These are phyloP conservation scores for Ophiosphaerella narmari DNA, from an alignment of 2,329 filamentous ascomycete genomes.

Conservation along the genomic window DNA sequence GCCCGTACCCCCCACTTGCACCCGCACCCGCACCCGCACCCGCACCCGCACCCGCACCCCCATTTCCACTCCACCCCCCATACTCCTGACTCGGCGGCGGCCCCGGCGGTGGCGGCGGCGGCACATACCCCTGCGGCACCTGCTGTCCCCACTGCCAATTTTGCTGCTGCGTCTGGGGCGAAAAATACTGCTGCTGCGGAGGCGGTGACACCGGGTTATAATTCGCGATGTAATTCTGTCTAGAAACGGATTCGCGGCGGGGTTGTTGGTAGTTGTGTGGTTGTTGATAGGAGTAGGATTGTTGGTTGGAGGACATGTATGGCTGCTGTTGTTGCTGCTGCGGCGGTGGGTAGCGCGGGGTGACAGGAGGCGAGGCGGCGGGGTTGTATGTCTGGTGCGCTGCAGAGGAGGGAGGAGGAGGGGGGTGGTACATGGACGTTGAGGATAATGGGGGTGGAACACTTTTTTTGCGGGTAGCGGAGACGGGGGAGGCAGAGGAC, in stretches of 20 bases:
- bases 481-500: constrained; percentile 34
- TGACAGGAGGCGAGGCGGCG: constrained; percentile 52
- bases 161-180: constrained; percentile 50
- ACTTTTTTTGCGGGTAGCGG: constrained; percentile 37
- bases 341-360: constrained; percentile 49
- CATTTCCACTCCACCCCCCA: constrained; percentile 52
- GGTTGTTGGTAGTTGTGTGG: constrained; percentile 37
- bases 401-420: constrained; percentile 35
- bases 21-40: constrained; percentile 58
- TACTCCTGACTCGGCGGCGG: constrained; percentile 61
- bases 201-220: constrained; percentile 57
- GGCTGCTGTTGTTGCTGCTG: constrained; percentile 30
- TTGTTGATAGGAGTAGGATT: constrained; percentile 40
- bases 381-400: constrained; percentile 57
- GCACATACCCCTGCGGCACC: constrained; percentile 67
- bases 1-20: constrained; percentile 47
- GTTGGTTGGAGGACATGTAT: constrained; percentile 34
- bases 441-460: constrained; percentile 49
- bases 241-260: constrained; percentile 40
- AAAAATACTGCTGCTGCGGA: constrained; percentile 62
- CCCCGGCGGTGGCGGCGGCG: constrained; percentile 69
- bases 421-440: constrained; percentile 30
- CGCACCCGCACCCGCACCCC: constrained; percentile 45
- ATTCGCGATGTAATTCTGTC: too few species aligned
- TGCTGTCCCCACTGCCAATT: constrained; percentile 58